Conservation (phyloP, 495 filamentous ascomycete species). For the Rhypophila decipiens region DNA sequence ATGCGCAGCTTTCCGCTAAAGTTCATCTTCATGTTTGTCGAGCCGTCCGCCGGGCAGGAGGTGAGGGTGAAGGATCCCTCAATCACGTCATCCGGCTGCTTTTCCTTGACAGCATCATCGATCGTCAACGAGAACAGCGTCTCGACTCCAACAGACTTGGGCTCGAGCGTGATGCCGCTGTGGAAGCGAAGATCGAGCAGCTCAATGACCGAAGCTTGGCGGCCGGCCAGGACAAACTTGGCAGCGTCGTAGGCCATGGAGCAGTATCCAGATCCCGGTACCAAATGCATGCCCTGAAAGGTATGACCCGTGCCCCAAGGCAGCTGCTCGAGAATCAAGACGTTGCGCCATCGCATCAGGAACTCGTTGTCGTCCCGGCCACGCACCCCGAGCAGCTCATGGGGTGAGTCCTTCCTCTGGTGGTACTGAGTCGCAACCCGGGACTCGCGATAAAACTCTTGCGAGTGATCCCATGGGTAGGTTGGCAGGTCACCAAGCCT, state of each 20-base stretch:
- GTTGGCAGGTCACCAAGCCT: conserved; percentile 27
- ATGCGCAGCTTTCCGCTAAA: conserved; percentile 28
- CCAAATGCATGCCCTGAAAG: conserved; percentile 38
- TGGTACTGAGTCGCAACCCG: conserved; percentile 41
- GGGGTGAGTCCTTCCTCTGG: conserved; percentile 28
- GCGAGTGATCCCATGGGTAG: conserved; percentile 48
- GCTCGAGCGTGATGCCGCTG: conserved; percentile 45
- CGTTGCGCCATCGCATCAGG: conserved; percentile 40
- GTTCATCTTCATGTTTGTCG: conserved; percentile 31
- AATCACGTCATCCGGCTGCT: conserved; percentile 9
- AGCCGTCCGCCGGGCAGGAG: conserved; percentile 27
- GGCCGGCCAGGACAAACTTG: conserved; percentile 15
- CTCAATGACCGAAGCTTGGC: conserved; percentile 31
- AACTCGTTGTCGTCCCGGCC: conserved; percentile 36
- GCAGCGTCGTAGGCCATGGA: conserved; percentile 41
- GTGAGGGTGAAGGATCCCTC: conserved; percentile 34
- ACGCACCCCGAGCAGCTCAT: conserved; percentile 43
- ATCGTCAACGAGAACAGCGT: conserved; percentile 35
- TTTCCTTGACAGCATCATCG: neutral
- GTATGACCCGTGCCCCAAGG: conserved; percentile 34
- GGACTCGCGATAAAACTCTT: conserved; percentile 39
- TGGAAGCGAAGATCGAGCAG: conserved; percentile 34
- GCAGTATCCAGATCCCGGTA: conserved; percentile 40
- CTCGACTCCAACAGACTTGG: conserved; percentile 39
- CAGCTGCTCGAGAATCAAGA: conserved; percentile 37